Base-by-base conservation (phyloP, 306 rosid species). In the Senna siamea region DNA sequence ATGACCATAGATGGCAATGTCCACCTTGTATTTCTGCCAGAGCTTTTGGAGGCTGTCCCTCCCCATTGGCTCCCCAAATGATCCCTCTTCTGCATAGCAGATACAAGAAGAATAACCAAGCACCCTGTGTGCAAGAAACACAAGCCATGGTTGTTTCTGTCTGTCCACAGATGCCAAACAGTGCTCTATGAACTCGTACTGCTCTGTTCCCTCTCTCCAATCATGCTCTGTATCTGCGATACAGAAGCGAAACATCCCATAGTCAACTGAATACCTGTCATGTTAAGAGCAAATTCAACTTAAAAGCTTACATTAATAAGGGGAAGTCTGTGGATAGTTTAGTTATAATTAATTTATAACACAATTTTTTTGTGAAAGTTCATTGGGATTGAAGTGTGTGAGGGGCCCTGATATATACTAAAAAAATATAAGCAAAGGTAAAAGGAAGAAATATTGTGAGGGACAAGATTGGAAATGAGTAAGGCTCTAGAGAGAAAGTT, bases 191-290 rank as follows among this genome's bases (percentile, higher is more conserved):
- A 89, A 93, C 81, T 76, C 82, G 80, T 89, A 87, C 69, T 93
- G 98, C 70, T 87, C 98, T 26, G 89, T 85, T 48, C 96, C 96
- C 79, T 87, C 97, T 69, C 98, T 85, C 98, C 97, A 91, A 78
- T 91, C 96, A 51, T 81, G 96, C 68, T 93, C 97, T 8, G 97
- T 93, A 84, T 93, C 86, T 6, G 93, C 98, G 48, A 90, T 22
- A 79, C 98, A 93, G 88, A 93, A 93, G n/a, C 77, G 96, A 79
- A 91, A 91, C 97, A 93, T 89, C 75, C 98, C 96, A 74, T 89
- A 93, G 80, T 93, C 91, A 50, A 89, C 76, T 51, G 85, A 74
- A 76, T 93, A 93, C 97, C 97, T 91, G 80, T 67, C 7, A 44
- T 71, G 66, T 40, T 23, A 80, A 34, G 28, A 35, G 64, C 44